A percentile compares a stretch with the other conserved stretches of the same genome.
Evolutionary conservation across 2,329 filamentous ascomycete species (phyloP).

Genomic region (Colletotrichum destructivum): DNA sequence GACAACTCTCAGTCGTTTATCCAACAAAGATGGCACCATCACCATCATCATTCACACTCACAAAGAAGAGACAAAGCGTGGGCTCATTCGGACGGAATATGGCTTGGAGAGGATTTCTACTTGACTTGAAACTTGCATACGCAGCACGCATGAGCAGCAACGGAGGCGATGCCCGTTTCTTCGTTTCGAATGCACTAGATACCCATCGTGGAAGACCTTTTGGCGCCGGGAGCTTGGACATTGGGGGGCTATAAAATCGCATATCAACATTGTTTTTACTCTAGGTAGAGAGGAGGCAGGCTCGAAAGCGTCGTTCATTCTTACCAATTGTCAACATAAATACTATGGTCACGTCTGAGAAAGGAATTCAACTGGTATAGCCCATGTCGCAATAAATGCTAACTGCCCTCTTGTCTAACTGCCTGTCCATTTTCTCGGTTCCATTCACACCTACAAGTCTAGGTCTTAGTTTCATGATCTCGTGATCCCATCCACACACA

Average conservation of each 20-base stretch:
- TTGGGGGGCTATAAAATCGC: conserved; percentile 31
- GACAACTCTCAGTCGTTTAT: neutral
- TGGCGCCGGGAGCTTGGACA: conserved; percentile 32
- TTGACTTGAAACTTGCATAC: neutral
- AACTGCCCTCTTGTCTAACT: conserved; percentile 1
- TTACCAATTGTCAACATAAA: conserved; percentile 10
- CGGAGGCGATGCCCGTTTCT: conserved; percentile 37
- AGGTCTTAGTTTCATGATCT: too few species aligned
- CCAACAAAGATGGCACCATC: neutral
- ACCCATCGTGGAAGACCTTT: conserved; percentile 43
- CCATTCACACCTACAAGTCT: neutral
- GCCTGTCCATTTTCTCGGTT: neutral
- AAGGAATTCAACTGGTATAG: conserved; percentile 8
- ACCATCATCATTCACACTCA: conserved; percentile 8
- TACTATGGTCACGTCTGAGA: neutral
- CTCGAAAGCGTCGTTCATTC: conserved; percentile 34
- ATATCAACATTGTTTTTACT: neutral
- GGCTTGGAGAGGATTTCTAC: conserved; percentile 10
- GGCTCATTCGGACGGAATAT: neutral
- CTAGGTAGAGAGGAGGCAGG: neutral
- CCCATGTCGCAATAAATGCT: conserved; percentile 30
- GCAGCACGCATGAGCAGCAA: conserved; percentile 2
- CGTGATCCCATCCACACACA: neutral
- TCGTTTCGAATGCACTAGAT: conserved; percentile 44
- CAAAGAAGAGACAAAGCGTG: neutral